A percentile compares a stretch with the other conserved stretches of the same genome.
Evolutionary conservation across 2,329 filamentous ascomycete genomes (phyloP).

Genomic region (Colletotrichum sp.): DNA sequence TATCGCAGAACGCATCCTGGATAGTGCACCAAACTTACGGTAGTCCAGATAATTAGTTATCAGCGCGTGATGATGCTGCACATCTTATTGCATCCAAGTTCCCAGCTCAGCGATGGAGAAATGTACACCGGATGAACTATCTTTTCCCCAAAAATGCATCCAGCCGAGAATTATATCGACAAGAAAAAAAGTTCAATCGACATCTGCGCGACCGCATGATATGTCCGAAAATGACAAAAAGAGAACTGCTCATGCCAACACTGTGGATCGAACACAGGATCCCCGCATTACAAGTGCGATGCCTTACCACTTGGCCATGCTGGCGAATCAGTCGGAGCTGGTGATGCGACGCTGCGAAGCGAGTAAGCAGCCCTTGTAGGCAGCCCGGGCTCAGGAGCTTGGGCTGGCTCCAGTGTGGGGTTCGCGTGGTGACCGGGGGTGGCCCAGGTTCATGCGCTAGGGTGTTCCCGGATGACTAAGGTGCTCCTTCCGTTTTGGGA

Average conservation of each 20-base stretch:
- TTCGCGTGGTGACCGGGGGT: neutral
- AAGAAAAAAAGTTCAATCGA: fast-evolving
- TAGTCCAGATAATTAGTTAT: too few relatives aligned
- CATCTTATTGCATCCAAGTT: neutral
- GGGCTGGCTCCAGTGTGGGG: neutral
- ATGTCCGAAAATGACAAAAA: neutral
- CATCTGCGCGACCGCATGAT: neutral
- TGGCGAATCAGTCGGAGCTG: neutral
- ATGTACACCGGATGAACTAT: neutral
- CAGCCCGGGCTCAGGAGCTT: neutral
- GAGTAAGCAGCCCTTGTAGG: neutral
- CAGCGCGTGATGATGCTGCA: neutral
- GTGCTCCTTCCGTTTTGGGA: neutral
- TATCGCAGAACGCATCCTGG: neutral
- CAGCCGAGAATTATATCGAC: neutral
- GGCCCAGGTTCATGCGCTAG: neutral
- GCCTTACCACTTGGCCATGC: constrained; percentile 16
- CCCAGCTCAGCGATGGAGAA: neutral
- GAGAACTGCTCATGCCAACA: neutral
- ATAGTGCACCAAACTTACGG: neutral
- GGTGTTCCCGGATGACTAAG: neutral
- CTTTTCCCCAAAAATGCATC: neutral
- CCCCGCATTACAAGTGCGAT: constrained; percentile 16
- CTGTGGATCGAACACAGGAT: constrained; percentile 16
- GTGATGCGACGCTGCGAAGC: neutral